Evolutionary conservation across 495 filamentous ascomycete genomes (phyloP).

Genomic region (Xylaria bambusicola): DNA sequence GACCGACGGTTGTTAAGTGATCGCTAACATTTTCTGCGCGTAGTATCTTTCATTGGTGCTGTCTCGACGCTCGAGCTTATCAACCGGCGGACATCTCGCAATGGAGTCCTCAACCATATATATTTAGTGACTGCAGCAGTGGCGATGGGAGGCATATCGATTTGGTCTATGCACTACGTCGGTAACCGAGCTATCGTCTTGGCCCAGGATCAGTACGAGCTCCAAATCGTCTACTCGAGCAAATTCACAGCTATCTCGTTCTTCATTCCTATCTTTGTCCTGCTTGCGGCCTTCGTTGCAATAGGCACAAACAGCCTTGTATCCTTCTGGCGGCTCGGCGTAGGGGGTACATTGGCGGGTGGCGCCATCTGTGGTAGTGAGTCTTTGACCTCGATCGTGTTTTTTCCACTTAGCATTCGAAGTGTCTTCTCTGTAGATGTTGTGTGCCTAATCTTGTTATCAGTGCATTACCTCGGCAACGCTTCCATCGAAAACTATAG

Average conservation of each 20-base stretch:
- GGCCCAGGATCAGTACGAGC: slow-evolving; percentile 55
- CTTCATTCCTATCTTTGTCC: slow-evolving; percentile 74
- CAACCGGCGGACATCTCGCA: slow-evolving; percentile 67
- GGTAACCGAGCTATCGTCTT: slow-evolving; percentile 79
- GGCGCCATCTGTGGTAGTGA: slow-evolving; percentile 69
- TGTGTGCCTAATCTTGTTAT: not conserved
- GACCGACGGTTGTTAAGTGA: too few relatives aligned
- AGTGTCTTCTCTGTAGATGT: too few relatives aligned
- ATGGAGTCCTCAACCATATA: slow-evolving; percentile 72
- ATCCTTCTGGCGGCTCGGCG: slow-evolving; percentile 56
- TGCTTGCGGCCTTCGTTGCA: slow-evolving; percentile 70
- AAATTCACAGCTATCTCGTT: slow-evolving; percentile 77
- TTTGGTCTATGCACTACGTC: slow-evolving; percentile 75
- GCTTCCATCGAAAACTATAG: slow-evolving; percentile 78
- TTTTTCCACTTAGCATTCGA: not conserved
- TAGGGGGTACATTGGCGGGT: slow-evolving; percentile 69
- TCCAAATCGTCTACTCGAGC: slow-evolving; percentile 74
- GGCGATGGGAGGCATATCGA: slow-evolving; percentile 80
- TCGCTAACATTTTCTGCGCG: too few relatives aligned
- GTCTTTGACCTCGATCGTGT: not conserved
- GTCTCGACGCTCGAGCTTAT: slow-evolving; percentile 80
- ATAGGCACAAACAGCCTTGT: slow-evolving; percentile 59
- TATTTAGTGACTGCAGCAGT: slow-evolving; percentile 70
- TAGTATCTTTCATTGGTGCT: slow-evolving; percentile 73
- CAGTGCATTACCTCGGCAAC: slow-evolving; percentile 84